Base-by-base conservation (phyloP, 768 basidiomycete genomes). In the Botryobasidium botryosum region DNA sequence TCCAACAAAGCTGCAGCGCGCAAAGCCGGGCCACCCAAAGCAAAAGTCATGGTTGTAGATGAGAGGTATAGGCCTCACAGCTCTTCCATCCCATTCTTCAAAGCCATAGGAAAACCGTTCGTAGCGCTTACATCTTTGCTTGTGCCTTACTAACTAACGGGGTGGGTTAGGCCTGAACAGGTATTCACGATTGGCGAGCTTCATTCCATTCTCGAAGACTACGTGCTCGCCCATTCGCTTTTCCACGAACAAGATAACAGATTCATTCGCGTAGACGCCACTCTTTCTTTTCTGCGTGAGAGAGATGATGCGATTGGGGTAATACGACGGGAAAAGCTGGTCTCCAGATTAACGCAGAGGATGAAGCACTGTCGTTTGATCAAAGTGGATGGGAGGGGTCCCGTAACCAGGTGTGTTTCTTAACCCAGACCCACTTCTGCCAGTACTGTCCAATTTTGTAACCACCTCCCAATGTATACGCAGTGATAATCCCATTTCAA, bases 311-410 rank as follows among this genome's bases (percentile, higher is more conserved):
- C 37, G 6, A n/a, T n/a, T n/a, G 48, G 54, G 33, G 52, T 52
- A 39, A 29, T 50, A 18, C 44, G 43, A 51, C 69, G 80, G 25
- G 79, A 83, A 4, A 78, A 83, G 25, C 52, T 79, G 8, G 57
- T 67, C 5, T 68, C 65, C 49, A 65, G 63, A 21, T 56, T 88
- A 13, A 51, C 70, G 13, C 63, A 69, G 3, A 69, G 68, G 47
- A 87, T 88, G 85, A 83, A 87, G 56, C 57, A 57, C 21, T 88
- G 81, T 80, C 68, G 85, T 32, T 25, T 25, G 51, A 73, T 86
- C 15, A 58, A 54, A 21, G 65, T 61, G 1, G 71, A 70, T 4
- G 74, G 73, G 1, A 68, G 65, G 33, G 76, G 79, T n/a, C 53
- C 63, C 0, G 57, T 77, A 1, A 55, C 65, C 45, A 82, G 74